Base-by-base conservation (phyloP, 805 yeast species). In the Tetrapisispora taiwanensis region DNA sequence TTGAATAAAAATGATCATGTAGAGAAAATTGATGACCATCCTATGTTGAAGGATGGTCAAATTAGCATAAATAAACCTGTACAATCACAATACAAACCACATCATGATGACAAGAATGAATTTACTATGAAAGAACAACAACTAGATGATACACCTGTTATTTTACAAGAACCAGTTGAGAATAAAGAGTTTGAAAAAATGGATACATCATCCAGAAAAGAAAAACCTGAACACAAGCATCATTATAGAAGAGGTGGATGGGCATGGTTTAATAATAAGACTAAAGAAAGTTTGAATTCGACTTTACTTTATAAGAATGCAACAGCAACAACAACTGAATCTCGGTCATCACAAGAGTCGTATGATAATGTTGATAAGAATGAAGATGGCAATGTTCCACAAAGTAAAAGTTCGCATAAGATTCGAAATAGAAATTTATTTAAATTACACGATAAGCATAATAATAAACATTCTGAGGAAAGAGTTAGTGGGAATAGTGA, bases 201-300 rank as follows among this genome's bases (percentile, higher is more conserved):
- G 5, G 30, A 12, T 28, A 12, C 7, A 7, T 10, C 13, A 7
- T 13, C n/a, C 5, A 19, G 19, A 19, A 27, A 27, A 13, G 30
- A 6, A 7, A 41, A 34, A 34, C 8, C 34, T 26, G 7, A 30
- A 6, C 30, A 17, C 3, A 48, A 43, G 26, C 42, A 38, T 32
- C 38, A 31, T n/a, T 50, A 43, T 19, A 51, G 46, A 38, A 51
- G 45, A 32, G 42, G 48, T 10, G 50, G 53, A 8, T 52, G 56
- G 55, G 47, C 48, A 12, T 48, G 51, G 54, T 46, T 54, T 20
- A 48, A 42, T 24, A 47, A 42, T 18, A 49, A 42, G 19, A 22
- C 37, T 13, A 36, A 36, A 26, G 27, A 32, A 3, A 15, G 32
- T 37, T 27, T 37, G 9, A 37, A 28, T 18, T 37, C 40, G 10